phyloP scores from a whole-genome alignment of 331 rosid genomes.

The Malus hybrid region DNA sequence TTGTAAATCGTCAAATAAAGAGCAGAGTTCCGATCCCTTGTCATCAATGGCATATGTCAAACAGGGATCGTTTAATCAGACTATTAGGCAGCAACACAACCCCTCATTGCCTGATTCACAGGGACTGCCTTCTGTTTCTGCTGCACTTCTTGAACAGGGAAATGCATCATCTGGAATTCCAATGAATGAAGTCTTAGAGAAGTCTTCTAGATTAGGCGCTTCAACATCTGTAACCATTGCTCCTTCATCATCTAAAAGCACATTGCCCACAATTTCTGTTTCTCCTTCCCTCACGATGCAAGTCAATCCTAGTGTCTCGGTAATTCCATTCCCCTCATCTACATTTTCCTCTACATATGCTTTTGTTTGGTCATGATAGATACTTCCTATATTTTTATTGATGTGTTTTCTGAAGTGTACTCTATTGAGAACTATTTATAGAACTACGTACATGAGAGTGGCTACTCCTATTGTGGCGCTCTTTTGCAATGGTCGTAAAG shows the following conservation, averaged over 20 bases:
- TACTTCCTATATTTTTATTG: background rate
- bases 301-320: slow-evolving; percentile 36
- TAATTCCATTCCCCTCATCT: slow-evolving; percentile 2
- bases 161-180: slow-evolving; percentile 38
- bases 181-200: slow-evolving; percentile 49
- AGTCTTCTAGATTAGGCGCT: slow-evolving; percentile 41
- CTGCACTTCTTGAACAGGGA: slow-evolving; percentile 47
- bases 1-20: slow-evolving; percentile 54
- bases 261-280: slow-evolving; percentile 28
- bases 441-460: background rate
- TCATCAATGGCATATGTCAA: slow-evolving; percentile 46
- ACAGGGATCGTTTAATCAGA: slow-evolving; percentile 52
- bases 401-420: background rate
- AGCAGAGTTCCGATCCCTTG: slow-evolving; percentile 36
- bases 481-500: background rate
- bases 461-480: background rate
- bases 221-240: slow-evolving; percentile 18
- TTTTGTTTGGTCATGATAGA: background rate
- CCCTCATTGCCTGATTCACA: slow-evolving; percentile 39
- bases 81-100: slow-evolving; percentile 58
- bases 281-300: slow-evolving; percentile 32
- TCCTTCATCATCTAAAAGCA: slow-evolving; percentile 37
- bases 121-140: slow-evolving; percentile 46
- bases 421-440: background rate
- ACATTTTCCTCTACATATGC: background rate